Evolutionary conservation across 192 early-diverging fungal species (phyloP).

Genomic region (Phycomyces nitens): DNA sequence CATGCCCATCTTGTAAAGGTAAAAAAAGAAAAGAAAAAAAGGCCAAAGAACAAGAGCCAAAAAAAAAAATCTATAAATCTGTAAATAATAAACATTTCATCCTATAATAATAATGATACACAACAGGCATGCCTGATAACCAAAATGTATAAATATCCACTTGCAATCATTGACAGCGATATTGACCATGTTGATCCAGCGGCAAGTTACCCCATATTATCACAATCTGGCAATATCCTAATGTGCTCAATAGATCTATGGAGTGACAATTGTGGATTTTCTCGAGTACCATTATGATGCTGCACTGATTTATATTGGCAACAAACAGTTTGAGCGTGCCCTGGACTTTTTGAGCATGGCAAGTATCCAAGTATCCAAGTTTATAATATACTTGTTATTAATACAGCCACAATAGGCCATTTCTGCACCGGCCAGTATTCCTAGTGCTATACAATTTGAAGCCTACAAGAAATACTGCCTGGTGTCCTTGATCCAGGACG

Average conservation of each 20-base stretch:
- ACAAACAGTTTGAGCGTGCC: slow-evolving; percentile 62
- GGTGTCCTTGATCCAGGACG: slow-evolving; percentile 56
- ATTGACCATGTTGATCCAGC: slow-evolving; percentile 46
- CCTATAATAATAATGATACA: too few species aligned
- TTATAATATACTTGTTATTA: too few species aligned
- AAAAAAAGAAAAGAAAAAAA: background rate
- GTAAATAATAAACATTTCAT: background rate
- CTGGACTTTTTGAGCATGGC: slow-evolving; percentile 57
- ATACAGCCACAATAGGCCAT: slow-evolving; percentile 56
- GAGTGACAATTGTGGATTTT: slow-evolving; percentile 50
- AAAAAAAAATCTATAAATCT: background rate
- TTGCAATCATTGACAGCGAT: slow-evolving; percentile 46
- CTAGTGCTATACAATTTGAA: slow-evolving; percentile 73
- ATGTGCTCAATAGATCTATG: slow-evolving; percentile 9
- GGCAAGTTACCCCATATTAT: slow-evolving; percentile 23
- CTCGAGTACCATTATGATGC: slow-evolving; percentile 80
- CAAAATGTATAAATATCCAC: slow-evolving; percentile 46
- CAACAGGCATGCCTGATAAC: slow-evolving; percentile 43
- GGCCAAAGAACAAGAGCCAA: background rate
- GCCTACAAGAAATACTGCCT: slow-evolving; percentile 69
- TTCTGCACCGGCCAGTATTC: slow-evolving; percentile 57
- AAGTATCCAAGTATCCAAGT: too few species aligned
- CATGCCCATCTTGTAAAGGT: slow-evolving; percentile 41
- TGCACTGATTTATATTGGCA: slow-evolving; percentile 64
- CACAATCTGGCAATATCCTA: background rate